A percentile compares a stretch with the other conserved stretches of the same genome.
Evolutionary conservation across 2,329 filamentous ascomycete genomes (phyloP).

Genomic region (Tolypocladium cylindrosporum): DNA sequence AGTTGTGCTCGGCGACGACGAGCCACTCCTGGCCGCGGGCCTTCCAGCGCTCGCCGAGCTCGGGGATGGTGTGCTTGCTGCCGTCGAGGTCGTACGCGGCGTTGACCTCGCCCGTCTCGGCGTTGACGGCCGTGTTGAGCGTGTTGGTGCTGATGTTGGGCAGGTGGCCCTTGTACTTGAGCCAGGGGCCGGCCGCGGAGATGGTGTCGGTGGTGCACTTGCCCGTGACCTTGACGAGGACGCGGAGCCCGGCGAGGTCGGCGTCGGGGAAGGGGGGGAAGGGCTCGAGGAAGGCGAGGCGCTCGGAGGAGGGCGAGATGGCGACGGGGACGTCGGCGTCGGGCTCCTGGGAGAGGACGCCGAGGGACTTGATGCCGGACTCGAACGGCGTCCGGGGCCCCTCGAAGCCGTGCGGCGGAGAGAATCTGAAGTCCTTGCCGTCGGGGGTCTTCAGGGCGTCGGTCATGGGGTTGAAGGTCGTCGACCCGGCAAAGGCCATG

Average conservation of each 20-base stretch:
- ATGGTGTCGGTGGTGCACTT: conserved; percentile 99
- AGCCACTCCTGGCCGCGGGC: conserved; percentile 69
- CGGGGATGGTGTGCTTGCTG: conserved; percentile 66
- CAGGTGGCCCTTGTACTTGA: conserved; percentile 98
- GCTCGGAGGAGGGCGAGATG: conserved; percentile 78
- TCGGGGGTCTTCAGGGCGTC: conserved; percentile 73
- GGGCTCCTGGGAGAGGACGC: conserved; percentile 61
- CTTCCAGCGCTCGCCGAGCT: conserved; percentile 79
- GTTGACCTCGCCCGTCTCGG: conserved; percentile 86
- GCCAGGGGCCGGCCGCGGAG: conserved; percentile 90
- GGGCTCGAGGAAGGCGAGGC: conserved; percentile 83
- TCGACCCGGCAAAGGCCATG: conserved; percentile 84
- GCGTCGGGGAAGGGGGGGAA: conserved; percentile 72
- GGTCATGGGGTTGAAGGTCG: conserved; percentile 92
- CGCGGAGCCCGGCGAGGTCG: conserved; percentile 68
- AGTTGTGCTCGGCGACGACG: conserved; percentile 95
- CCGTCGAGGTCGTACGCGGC: conserved; percentile 81
- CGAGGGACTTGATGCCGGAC: conserved; percentile 63
- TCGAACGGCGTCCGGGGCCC: conserved; percentile 60
- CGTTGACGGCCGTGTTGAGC: conserved; percentile 88
- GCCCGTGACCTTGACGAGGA: conserved; percentile 92
- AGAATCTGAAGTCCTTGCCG: conserved; percentile 77
- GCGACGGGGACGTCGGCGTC: conserved; percentile 62
- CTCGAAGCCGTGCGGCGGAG: conserved; percentile 62
- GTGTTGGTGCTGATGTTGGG: conserved; percentile 98